These are phyloP conservation scores for Selaginella tamariscina DNA, from an alignment of 75 land plant genomes.

Conservation along the genomic window DNA sequence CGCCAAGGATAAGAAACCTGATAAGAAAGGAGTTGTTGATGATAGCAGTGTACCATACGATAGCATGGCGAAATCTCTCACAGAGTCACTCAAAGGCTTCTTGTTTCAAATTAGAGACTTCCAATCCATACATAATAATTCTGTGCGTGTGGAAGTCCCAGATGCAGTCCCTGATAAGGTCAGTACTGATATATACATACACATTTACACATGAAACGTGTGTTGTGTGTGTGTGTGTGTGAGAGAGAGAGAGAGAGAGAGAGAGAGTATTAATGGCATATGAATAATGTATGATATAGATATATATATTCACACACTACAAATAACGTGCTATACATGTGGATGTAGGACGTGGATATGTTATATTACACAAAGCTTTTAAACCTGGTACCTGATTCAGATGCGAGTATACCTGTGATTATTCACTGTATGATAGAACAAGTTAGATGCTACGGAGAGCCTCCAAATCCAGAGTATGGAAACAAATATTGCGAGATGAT, in stretches of 20 bases:
- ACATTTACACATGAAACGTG: no score
- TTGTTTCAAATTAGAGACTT: slow-evolving; percentile 14
- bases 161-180: slow-evolving; percentile 17
- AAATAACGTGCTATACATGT: no score
- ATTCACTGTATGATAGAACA: slow-evolving; percentile 25
- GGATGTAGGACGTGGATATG: slow-evolving; percentile 20
- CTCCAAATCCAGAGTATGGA: slow-evolving; percentile 16
- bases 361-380: slow-evolving; percentile 16
- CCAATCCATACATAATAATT: background rate
- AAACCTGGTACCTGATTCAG: slow-evolving; percentile 8
- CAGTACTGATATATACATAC: background rate
- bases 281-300: no score
- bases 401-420: slow-evolving; percentile 16
- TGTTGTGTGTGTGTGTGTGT: background rate
- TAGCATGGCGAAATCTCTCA: slow-evolving; percentile 13
- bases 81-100: slow-evolving; percentile 5
- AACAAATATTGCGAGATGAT: background rate
- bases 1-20: slow-evolving; percentile 6
- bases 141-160: slow-evolving; percentile 11
- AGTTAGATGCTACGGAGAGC: slow-evolving; percentile 13
- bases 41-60: slow-evolving; percentile 17
- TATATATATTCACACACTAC: no score
- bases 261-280: no score
- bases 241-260: no score
- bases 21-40: slow-evolving; percentile 4